Percentiles rank a stretch among this genome's conserved stretches.
phyloP scores from a whole-genome alignment of 495 filamentous ascomycete species.

The Beverwykella pulmonaria region DNA sequence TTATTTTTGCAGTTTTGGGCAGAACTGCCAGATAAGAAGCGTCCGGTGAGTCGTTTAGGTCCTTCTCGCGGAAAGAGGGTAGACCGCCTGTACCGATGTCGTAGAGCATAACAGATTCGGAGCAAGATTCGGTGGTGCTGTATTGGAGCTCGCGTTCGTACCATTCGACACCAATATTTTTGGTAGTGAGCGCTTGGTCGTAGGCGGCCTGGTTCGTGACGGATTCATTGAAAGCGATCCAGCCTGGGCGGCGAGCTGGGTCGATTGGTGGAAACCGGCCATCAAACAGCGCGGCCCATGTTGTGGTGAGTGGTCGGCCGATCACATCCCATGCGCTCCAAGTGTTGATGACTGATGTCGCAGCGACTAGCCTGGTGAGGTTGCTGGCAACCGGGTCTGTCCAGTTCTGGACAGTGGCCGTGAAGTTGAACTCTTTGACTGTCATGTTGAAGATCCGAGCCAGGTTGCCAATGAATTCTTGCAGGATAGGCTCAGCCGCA shows the following conservation, averaged over 20 bases:
- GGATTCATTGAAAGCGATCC: conserved; percentile 37
- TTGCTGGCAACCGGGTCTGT: conserved; percentile 33
- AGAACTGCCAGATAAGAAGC: conserved; percentile 44
- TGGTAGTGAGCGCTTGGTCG: conserved; percentile 37
- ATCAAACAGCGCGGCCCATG: conserved; percentile 42
- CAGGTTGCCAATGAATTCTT: conserved; percentile 52
- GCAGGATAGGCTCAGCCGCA: conserved; percentile 44
- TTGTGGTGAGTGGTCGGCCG: conserved; percentile 38
- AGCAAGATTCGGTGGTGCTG: conserved; percentile 46
- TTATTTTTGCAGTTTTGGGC: conserved; percentile 40
- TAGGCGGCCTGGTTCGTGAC: conserved; percentile 34
- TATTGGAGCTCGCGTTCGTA: conserved; percentile 46
- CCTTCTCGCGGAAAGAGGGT: conserved; percentile 46
- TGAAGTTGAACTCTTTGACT: conserved; percentile 41
- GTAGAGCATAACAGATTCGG: conserved; percentile 48
- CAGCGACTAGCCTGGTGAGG: conserved; percentile 19
- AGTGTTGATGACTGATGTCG: conserved; percentile 35
- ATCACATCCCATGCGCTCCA: conserved; percentile 35
- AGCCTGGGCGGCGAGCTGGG: conserved; percentile 40
- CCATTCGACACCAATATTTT: conserved; percentile 46
- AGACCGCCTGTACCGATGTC: conserved; percentile 50
- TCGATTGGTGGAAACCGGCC: conserved; percentile 48
- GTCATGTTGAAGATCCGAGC: conserved; percentile 39
- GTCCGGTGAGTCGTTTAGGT: conserved; percentile 39
- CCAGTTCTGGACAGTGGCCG: conserved; percentile 38